Base-by-base conservation (phyloP, 208 protist species). In the Crithidia expoeki region DNA sequence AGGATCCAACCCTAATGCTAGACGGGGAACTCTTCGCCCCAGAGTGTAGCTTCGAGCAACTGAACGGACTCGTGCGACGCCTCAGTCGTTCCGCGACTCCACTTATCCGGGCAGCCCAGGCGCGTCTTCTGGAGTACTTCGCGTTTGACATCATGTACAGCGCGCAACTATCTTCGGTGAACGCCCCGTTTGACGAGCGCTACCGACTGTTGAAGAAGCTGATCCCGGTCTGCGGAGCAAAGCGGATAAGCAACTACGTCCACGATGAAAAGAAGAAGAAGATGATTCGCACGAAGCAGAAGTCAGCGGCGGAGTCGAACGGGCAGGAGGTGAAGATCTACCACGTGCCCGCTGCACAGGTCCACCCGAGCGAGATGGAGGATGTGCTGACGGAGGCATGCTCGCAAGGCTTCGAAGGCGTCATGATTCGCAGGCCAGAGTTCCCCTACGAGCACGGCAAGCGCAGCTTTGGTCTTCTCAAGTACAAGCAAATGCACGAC, bases 401-500 rank as follows among this genome's bases (percentile, higher is more conserved):
- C 70, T 88, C 84, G 42, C 91, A 94, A 68, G 93, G 93, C 19
- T 95, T 94, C 55, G 93, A 97, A 56, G 93, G 93, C 0, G 84
- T 97, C 11, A 95, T 97, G 85, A 90, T 97, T 56, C 93, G 93
- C 34, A 78, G 86, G 3, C 90, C 90, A 4, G 66, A 83, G 49
- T 93, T 93, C 57, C 88, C 90, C 4, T 97, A 97, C 74, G 88
- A 94, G 63, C 86, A 93, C 79, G 93, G 93, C 28, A 93, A 93
- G 76, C 89, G 93, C 57, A 94, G 88, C 74, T 93, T 92, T 72
- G 90, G 87, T 16, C 78, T 97, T 16, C 79, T 97, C 50, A 97
- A 97, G 84, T 95, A 94, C 75, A 95, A 95, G 63, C 81, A 85
- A 28, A 97, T 97, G 93, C 88, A 94, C 68, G 93, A 97, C 57